These are phyloP conservation scores for Calonectria naviculata DNA, from an alignment of 2,329 filamentous ascomycete genomes.

Conservation along the genomic window DNA sequence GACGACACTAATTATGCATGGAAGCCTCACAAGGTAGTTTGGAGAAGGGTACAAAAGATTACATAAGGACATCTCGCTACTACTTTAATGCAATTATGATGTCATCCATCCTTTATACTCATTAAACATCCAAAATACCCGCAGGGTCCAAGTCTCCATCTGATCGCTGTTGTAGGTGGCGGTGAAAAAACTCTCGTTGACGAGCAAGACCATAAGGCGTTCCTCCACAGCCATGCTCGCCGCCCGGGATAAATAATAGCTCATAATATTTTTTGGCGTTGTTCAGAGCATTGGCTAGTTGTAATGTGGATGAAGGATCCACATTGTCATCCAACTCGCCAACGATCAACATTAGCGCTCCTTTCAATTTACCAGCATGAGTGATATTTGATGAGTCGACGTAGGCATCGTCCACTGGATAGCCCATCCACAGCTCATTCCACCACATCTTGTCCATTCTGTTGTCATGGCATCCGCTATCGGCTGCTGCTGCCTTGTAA, in stretches of 20 bases:
- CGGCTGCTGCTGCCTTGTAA: constrained; percentile 41
- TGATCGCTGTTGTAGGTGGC: constrained; percentile 15
- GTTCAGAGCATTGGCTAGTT: constrained; percentile 40
- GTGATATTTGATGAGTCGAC: constrained; percentile 40
- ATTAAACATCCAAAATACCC: background rate
- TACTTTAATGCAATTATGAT: too few relatives aligned
- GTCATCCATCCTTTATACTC: too few relatives aligned
- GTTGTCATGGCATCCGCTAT: constrained; percentile 45
- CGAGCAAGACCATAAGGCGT: constrained; percentile 30
- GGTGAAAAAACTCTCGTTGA: constrained; percentile 29
- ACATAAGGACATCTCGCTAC: too few relatives aligned
- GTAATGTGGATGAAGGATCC: constrained; percentile 44
- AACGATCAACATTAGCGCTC: constrained; percentile 42
- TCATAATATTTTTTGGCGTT: constrained; percentile 43
- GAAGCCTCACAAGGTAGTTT: too few relatives aligned
- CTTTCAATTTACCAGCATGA: constrained; percentile 41
- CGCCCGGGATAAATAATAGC: constrained; percentile 40
- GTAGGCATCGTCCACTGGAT: constrained; percentile 44
- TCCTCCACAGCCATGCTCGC: constrained; percentile 30
- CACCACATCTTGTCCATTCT: constrained; percentile 46
- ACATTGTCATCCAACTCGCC: constrained; percentile 44
- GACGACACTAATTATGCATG: too few relatives aligned
- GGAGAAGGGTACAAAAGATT: too few relatives aligned
- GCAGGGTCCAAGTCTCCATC: background rate
- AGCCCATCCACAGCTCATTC: constrained; percentile 48